phyloP scores from a whole-genome alignment of 345 rosid genomes.

The Brassica juncea region DNA sequence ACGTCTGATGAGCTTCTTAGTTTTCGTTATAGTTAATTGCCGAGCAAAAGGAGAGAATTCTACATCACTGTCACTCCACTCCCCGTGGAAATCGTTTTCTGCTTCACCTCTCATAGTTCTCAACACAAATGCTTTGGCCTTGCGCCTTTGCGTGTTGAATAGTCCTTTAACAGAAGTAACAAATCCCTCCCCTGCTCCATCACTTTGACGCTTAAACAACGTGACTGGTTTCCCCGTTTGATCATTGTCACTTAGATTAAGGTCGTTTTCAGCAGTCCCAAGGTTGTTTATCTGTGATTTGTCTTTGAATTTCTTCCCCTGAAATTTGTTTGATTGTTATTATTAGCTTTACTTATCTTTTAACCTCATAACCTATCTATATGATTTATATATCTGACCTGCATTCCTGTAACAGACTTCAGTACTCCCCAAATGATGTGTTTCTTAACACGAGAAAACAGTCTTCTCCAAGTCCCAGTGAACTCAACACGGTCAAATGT shows the following conservation, averaged over 20 bases:
- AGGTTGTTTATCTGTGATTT: constrained; percentile 65
- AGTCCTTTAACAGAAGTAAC: constrained; percentile 90
- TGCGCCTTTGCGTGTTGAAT: constrained; percentile 87
- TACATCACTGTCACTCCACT: constrained; percentile 91
- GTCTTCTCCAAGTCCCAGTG: constrained; percentile 94
- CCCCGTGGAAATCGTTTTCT: constrained; percentile 79
- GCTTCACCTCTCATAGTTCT: constrained; percentile 97
- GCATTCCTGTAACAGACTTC: constrained; percentile 98
- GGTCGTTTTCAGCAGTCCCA: constrained; percentile 70
- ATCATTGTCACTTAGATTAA: constrained; percentile 80
- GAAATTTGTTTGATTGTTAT: constrained; percentile 4
- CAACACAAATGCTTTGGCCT: constrained; percentile 88
- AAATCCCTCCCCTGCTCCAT: constrained; percentile 99
- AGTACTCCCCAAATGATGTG: constrained; percentile 98
- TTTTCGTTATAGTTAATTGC: constrained; percentile 91
- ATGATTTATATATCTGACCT: constrained; percentile 49
- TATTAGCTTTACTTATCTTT: background rate
- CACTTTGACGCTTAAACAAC: constrained; percentile 76
- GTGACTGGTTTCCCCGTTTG: constrained; percentile 56
- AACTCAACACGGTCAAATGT: constrained; percentile 84
- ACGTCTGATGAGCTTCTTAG: constrained; percentile 78
- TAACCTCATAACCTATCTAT: background rate
- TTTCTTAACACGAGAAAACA: constrained; percentile 95
- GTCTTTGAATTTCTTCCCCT: constrained; percentile 98
- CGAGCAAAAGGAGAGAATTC: constrained; percentile 85